phyloP scores from a whole-genome alignment of 75 land plant species.

The Sequoia sempervirens region DNA sequence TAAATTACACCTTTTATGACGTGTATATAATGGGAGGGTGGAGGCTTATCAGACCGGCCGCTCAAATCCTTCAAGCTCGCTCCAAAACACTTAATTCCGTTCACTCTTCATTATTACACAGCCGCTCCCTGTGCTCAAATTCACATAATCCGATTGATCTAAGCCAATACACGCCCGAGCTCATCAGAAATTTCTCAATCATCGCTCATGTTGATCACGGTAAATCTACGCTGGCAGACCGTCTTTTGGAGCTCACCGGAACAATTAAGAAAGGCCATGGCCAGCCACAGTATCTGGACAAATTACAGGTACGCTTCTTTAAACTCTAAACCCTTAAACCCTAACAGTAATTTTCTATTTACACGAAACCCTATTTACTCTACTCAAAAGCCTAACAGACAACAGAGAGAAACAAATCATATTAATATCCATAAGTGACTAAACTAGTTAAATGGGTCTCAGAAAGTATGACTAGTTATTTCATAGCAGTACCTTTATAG shows the following conservation, averaged over 20 bases:
- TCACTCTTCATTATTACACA: neutral
- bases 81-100: neutral
- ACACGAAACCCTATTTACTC: neutral
- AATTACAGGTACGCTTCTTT: slow-evolving; percentile 65
- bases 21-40: neutral
- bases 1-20: neutral
- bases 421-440: too few relatives aligned
- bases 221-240: slow-evolving; percentile 95
- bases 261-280: slow-evolving; percentile 93
- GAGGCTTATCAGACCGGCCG: neutral
- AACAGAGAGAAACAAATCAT: neutral
- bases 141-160: slow-evolving; percentile 36
- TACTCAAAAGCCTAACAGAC: neutral
- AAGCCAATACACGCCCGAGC: slow-evolving; percentile 57
- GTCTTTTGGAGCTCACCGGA: slow-evolving; percentile 92
- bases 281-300: slow-evolving; percentile 98
- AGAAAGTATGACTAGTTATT: neutral
- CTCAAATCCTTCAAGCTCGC: neutral
- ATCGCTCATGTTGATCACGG: slow-evolving; percentile 98
- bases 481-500: too few relatives aligned
- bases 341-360: neutral
- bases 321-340: neutral
- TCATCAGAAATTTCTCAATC: slow-evolving; percentile 92
- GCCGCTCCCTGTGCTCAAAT: slow-evolving; percentile 1
- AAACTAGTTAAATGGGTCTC: neutral